Conservation (phyloP, 805 yeast genomes). For the Saccharomycopsis javanensis region DNA sequence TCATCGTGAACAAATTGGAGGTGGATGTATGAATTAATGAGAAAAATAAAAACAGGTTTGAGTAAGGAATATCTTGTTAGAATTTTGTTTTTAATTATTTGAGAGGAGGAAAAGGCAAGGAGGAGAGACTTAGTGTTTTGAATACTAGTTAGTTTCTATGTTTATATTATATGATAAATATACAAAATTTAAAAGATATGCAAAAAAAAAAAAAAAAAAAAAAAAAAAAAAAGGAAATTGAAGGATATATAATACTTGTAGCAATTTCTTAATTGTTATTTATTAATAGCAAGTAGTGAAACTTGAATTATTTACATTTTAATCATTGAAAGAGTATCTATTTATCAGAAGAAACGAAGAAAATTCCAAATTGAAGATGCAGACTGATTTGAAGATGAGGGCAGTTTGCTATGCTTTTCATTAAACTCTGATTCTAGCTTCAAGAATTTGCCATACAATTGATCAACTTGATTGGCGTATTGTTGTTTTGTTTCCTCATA, state of each 20-base stretch:
- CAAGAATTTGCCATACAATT: neutral
- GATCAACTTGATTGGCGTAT: constrained; percentile 21
- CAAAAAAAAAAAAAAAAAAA: neutral
- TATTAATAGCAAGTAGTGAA: too few species aligned
- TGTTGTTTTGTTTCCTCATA: constrained; percentile 24
- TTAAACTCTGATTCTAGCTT: neutral
- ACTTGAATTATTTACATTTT: too few species aligned
- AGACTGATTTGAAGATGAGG: too few species aligned
- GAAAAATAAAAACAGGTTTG: neutral
- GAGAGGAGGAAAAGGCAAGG: neutral
- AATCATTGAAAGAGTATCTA: neutral
- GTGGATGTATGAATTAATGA: constrained; percentile 20
- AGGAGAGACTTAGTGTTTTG: neutral
- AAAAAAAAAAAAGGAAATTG: neutral
- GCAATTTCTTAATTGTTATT: too few species aligned
- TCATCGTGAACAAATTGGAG: constrained; percentile 89
- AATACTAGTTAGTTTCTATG: neutral
- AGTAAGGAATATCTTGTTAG: neutral
- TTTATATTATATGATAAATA: neutral
- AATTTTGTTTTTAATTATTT: too few species aligned
- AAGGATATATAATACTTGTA: neutral
- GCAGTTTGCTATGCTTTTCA: neutral
- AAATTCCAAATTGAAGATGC: neutral
- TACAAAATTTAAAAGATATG: neutral
- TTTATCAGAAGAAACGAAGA: neutral